These are phyloP conservation scores for Didymella arachidicola DNA, from an alignment of 2,329 filamentous ascomycete genomes.

Conservation along the genomic window DNA sequence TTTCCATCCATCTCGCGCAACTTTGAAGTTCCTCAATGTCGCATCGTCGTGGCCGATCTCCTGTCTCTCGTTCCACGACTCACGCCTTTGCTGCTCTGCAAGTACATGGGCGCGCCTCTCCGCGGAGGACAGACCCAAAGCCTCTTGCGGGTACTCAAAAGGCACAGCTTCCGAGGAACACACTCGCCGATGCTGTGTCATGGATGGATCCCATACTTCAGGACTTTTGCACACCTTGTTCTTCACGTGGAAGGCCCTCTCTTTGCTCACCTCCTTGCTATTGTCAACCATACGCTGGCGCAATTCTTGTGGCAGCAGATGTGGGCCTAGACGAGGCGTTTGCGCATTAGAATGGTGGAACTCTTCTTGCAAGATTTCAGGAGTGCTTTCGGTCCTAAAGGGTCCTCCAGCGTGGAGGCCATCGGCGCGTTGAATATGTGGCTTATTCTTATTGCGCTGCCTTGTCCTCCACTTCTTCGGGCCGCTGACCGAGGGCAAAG, in stretches of 20 bases:
- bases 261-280: not conserved
- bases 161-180: not conserved
- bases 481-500: too few relatives aligned
- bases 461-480: not conserved
- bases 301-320: not conserved
- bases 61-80: not conserved
- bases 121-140: not conserved
- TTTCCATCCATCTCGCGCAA: not conserved
- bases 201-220: not conserved
- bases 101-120: not conserved
- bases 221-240: not conserved
- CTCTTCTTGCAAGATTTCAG: not conserved
- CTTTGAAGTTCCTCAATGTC: too few relatives aligned
- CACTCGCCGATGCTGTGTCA: too few relatives aligned
- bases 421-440: not conserved
- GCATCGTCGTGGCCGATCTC: not conserved
- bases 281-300: not conserved
- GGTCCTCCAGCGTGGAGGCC: not conserved
- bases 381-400: not conserved
- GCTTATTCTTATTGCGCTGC: not conserved
- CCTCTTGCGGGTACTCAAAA: conserved; percentile 2
- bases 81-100: not conserved
- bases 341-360: not conserved
- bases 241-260: not conserved
- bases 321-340: not conserved